Evolutionary conservation across 2,329 filamentous ascomycete species (phyloP), one percentile per base, ranked within the genome.

Genomic region (Clarireedia monteithiana): DNA sequence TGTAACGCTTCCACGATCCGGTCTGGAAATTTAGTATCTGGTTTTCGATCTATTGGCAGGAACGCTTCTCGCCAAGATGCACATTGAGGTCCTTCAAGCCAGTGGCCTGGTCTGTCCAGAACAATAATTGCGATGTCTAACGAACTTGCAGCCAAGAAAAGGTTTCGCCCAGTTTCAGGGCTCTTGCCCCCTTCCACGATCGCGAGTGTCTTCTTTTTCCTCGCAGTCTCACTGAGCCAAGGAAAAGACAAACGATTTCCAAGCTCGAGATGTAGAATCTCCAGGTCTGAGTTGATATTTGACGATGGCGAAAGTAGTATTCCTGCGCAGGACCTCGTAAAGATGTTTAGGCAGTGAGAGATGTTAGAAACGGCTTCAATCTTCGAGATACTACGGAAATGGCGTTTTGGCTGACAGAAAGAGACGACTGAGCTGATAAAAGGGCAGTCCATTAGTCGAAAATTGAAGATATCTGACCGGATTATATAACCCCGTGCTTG

Each of bases 21-120:
- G 23, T 55, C 24, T 24, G 9, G 15, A 26, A 55, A 36, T 5
- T 27, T 36, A 2, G 34, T 36, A 17, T 55, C 53, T 38, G 40
- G 6, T 42, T 4, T 49, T 40, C 10, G 9, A 26, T 55, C 53
- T 6, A 55, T 42, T 40, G 46, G 44, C 3, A 55, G 24, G 45
- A 55, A 49, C 20, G 24, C 44, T 9, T 50, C 6, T 20, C 15
- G 30, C 36, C 20, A 50, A 27, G n/a, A 4, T 49, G 45, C 45
- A 49, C 6, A 49, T 23, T 49, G 15, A 4, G 26, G 14, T 12
- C 24, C 6, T 26, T 42, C 20, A 26, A 55, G 30, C 53, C 53
- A 55, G n/a, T 55, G 53, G 45, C 45, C 53, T 23, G 53, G 53
- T 10, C 53, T 15, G 10, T 55, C 53, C 2, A 55, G 30, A 26